Base-by-base conservation (phyloP, 73 alveolate species). In the Diophrys sp. region DNA sequence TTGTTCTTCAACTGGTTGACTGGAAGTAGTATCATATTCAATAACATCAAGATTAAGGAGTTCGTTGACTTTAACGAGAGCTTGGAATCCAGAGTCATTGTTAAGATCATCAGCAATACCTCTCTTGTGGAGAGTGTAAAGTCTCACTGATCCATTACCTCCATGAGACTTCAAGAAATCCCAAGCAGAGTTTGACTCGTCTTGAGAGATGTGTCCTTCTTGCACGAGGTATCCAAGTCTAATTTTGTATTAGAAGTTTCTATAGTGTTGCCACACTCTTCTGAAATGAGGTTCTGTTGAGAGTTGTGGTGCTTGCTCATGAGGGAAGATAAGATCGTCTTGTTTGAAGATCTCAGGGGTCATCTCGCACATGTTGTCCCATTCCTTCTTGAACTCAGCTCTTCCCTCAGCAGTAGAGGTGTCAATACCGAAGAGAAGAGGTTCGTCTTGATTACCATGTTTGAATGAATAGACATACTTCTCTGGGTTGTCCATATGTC, bases 351-450 rank as follows among this genome's bases (percentile, higher is more conserved):
- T 31, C 75, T 82, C 90, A n/a, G 90, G 90, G 67, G 70, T 78
- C 73, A 82, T 56, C 27, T 55, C 26, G 28, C 73, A 0, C 14
- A 33, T 44, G 25, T 54, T 67, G 23, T 74, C 79, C 85, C 84
- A 82, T 57, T 82, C 90, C 55, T 74, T 31, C 77, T 82, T 69
- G 81, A 82, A 82, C 5, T 1, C 69, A 27, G 70, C 90, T 55
- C 71, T 73, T 5, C 90, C 90, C 70, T 82, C 90, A 24, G 79
- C 84, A 73, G 90, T 82, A 73, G 90, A 74, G 53, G 90, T 74
- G 75, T 82, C 90, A 31, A 82, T 62, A 33, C 90, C 90, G 75
- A 82, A 74, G 32, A 66, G 29, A 33, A 74, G 26, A 14, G 28
- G 44, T 31, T 29, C 54, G 53, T 82, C 84, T 33, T 74, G 85